These are phyloP conservation scores for Heterobasidion irregulare DNA, from an alignment of 1,284 basidiomycete genomes.

Conservation along the genomic window DNA sequence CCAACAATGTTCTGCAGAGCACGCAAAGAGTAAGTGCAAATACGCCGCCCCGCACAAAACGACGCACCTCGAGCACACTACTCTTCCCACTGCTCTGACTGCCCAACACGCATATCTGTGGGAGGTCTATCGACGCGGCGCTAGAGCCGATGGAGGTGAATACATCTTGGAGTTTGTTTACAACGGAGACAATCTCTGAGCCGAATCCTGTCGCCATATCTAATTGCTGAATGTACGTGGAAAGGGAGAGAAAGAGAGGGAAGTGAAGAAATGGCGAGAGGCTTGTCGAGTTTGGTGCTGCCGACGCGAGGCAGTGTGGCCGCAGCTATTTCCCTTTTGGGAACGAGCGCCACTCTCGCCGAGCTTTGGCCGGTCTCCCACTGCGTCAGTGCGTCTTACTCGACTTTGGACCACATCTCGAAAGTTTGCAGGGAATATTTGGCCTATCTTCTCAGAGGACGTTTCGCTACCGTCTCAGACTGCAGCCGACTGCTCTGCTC, in stretches of 20 bases:
- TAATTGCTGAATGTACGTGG: neutral
- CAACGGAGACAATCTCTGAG: slow-evolving; percentile 64
- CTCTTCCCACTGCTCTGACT: slow-evolving; percentile 86
- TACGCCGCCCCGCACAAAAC: neutral
- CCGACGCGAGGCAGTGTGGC: neutral
- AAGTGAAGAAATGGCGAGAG: neutral
- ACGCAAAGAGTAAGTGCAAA: neutral
- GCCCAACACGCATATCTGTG: slow-evolving; percentile 81
- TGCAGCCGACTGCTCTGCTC: too few relatives aligned
- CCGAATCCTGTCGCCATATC: slow-evolving; percentile 60
- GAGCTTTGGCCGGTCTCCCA: too few relatives aligned
- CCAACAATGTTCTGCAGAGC: slow-evolving; percentile 85
- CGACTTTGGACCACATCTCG: too few relatives aligned
- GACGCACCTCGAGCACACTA: slow-evolving; percentile 72
- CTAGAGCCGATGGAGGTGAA: slow-evolving; percentile 75
- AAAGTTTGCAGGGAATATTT: too few relatives aligned
- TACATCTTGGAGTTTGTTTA: slow-evolving; percentile 84
- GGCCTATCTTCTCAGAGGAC: too few relatives aligned
- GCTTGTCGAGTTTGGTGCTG: neutral
- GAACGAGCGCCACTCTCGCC: neutral
- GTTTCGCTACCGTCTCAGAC: too few relatives aligned
- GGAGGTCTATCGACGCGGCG: slow-evolving; percentile 72
- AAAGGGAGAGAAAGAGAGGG: slow-evolving; percentile 1
- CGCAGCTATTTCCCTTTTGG: neutral
- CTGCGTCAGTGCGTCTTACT: too few relatives aligned